Evolutionary conservation across 345 rosid species (phyloP).

Genomic region (Syzygium aromaticum): DNA sequence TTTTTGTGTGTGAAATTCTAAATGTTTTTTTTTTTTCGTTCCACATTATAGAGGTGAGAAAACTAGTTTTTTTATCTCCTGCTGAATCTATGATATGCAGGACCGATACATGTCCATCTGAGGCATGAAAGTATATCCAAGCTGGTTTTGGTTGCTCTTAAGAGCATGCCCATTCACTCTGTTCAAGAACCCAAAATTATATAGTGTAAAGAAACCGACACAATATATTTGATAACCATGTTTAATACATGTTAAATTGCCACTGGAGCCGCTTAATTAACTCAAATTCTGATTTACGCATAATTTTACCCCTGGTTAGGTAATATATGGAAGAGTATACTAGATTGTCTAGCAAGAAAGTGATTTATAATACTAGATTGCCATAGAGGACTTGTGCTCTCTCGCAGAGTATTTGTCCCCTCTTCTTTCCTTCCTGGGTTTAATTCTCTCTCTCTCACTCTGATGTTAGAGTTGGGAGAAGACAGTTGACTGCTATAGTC

Average conservation of each 20-base stretch:
- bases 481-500: conserved; percentile 95
- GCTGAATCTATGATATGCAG: not conserved
- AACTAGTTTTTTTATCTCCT: not conserved
- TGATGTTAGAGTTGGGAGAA: conserved; percentile 88
- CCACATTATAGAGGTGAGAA: not conserved
- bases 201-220: not conserved
- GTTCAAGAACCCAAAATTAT: not conserved
- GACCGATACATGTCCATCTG: not conserved
- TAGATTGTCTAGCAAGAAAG: not conserved
- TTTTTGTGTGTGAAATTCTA: not conserved
- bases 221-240: not conserved
- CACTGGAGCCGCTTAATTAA: not conserved
- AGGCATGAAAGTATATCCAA: not conserved
- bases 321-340: not conserved
- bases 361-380: not conserved
- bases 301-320: not conserved
- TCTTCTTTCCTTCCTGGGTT: not conserved
- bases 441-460: not conserved
- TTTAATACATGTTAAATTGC: not conserved
- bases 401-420: not conserved
- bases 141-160: not conserved
- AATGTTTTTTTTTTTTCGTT: not conserved
- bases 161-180: not conserved
- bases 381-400: not conserved
- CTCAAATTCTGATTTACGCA: not conserved